phyloP scores from a whole-genome alignment of 208 protist genomes.

The Leishmania guyanensis region DNA sequence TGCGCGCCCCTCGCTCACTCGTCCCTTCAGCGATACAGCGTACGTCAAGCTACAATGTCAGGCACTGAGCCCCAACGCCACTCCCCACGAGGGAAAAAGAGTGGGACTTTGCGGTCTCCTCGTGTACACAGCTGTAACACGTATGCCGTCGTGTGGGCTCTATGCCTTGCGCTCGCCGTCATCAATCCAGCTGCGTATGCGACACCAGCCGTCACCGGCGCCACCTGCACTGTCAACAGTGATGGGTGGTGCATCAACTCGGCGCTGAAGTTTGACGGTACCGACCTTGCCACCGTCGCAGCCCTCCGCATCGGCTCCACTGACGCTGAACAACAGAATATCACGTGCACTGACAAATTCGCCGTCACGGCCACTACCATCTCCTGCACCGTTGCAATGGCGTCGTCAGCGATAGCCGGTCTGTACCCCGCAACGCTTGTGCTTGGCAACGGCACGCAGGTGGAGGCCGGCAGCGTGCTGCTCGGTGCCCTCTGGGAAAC shows the following conservation, averaged over 20 bases:
- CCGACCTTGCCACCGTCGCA: slow-evolving; percentile 1
- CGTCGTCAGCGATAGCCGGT: neutral
- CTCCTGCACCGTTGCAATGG: slow-evolving; percentile 22
- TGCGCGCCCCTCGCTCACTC: neutral
- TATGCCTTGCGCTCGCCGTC: neutral
- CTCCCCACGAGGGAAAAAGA: neutral
- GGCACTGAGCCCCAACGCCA: neutral
- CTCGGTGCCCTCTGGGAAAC: slow-evolving; percentile 9
- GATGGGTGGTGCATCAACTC: slow-evolving; percentile 10
- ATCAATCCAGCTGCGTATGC: slow-evolving; percentile 12
- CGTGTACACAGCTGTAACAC: neutral
- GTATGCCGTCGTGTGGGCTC: neutral
- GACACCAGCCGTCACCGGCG: slow-evolving; percentile 6
- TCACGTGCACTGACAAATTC: slow-evolving; percentile 5
- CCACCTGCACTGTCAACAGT: neutral
- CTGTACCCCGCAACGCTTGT: slow-evolving; percentile 26
- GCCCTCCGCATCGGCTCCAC: slow-evolving; percentile 20
- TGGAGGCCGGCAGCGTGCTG: slow-evolving; percentile 22
- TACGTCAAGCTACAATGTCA: neutral
- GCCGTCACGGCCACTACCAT: neutral
- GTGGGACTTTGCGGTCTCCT: neutral
- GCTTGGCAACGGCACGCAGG: neutral
- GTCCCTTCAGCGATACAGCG: neutral
- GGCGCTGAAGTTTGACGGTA: slow-evolving; percentile 17
- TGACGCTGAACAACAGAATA: neutral